Percentiles rank a stretch among this genome's conserved stretches.
Conservation (phyloP, 1,284 basidiomycete species). For the Omphalotus olearius region DNA sequence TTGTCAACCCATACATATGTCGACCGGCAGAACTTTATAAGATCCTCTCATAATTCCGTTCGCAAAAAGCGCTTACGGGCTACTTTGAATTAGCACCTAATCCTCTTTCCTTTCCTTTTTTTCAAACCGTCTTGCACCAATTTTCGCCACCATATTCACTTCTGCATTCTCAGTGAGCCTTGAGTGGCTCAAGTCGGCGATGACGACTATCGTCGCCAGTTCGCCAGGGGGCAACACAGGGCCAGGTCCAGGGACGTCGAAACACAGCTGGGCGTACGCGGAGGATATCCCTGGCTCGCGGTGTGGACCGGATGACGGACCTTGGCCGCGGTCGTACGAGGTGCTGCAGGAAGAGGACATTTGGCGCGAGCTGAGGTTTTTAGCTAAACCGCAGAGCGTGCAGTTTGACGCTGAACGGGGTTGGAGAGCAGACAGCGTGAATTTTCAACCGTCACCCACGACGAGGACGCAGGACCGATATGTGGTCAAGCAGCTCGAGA, state of each 20-base stretch:
- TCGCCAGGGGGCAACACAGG: background rate
- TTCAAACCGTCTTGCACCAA: too few relatives aligned
- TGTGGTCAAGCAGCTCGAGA: conserved; percentile 50
- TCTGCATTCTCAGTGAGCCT: conserved; percentile 1
- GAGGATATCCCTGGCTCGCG: conserved; percentile 57
- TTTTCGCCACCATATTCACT: conserved; percentile 1
- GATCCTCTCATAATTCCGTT: too few relatives aligned
- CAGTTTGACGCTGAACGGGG: conserved; percentile 33
- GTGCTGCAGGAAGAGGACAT: conserved; percentile 43
- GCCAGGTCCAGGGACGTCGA: background rate
- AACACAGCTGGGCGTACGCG: conserved; percentile 34
- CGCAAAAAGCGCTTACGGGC: too few relatives aligned
- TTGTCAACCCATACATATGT: too few relatives aligned
- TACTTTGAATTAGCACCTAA: too few relatives aligned
- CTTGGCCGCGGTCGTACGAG: conserved; percentile 57
- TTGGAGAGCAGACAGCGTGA: conserved; percentile 49
- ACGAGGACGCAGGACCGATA: conserved; percentile 57
- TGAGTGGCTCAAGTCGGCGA: conserved; percentile 9
- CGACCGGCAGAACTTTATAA: too few relatives aligned
- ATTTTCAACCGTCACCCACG: conserved; percentile 55
- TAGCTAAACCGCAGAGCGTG: conserved; percentile 46
- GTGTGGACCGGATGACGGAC: conserved; percentile 54
- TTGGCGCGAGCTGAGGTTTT: conserved; percentile 41
- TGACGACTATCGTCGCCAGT: conserved; percentile 6
- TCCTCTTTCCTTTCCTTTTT: too few relatives aligned